These are phyloP conservation scores for Ceratocystis harringtonii DNA, from an alignment of 2,329 filamentous ascomycete species.

Conservation along the genomic window DNA sequence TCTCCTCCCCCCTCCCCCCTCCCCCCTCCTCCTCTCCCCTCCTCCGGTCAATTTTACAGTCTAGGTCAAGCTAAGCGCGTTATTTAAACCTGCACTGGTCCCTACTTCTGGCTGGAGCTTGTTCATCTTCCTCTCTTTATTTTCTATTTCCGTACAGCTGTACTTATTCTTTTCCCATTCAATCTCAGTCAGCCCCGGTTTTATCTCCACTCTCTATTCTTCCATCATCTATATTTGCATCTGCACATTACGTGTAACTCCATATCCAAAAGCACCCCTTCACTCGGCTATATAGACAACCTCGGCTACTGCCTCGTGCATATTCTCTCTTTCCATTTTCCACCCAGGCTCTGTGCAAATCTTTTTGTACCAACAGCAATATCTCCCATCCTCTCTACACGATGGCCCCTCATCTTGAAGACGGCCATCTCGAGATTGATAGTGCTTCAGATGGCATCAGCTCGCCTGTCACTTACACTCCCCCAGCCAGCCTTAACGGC, in stretches of 20 bases:
- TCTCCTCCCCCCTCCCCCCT: neutral
- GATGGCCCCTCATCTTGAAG: constrained; percentile 19
- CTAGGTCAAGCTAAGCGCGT: neutral
- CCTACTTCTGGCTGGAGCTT: constrained; percentile 3
- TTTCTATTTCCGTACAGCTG: neutral
- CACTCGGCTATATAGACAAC: neutral
- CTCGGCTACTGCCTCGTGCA: neutral
- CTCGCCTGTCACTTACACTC: constrained; percentile 13
- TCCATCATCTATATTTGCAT: neutral
- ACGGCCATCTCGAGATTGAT: constrained; percentile 11
- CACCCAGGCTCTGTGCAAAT: neutral
- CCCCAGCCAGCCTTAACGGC: constrained; percentile 8
- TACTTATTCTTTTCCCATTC: neutral
- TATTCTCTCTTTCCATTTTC: neutral
- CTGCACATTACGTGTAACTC: neutral
- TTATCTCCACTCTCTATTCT: neutral
- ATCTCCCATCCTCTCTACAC: neutral
- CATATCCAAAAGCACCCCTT: neutral
- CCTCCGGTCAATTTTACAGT: neutral
- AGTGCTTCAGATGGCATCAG: constrained; percentile 6
- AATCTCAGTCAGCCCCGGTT: neutral
- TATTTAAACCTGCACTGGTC: constrained; percentile 6
- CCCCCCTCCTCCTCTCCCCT: neutral
- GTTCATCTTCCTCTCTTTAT: constrained; percentile 1
- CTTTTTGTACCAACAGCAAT: neutral